phyloP scores from a whole-genome alignment of 2,329 filamentous ascomycete species.

The Penicillium sp. region DNA sequence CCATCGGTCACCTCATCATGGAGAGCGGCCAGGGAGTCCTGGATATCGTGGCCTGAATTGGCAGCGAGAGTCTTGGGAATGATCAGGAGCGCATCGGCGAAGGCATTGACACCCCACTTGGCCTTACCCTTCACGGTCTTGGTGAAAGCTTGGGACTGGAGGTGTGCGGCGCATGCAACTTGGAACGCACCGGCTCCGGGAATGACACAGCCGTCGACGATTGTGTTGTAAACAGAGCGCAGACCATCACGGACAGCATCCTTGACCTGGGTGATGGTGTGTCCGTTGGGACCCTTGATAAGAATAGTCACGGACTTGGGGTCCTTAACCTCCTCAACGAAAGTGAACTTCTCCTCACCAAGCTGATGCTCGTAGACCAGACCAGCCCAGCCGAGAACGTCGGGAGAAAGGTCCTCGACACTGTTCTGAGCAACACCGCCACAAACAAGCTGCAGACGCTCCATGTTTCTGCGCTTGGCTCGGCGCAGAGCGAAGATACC shows the following conservation, averaged over 20 bases:
- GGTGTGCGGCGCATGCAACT: conserved; percentile 83
- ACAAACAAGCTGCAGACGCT: conserved; percentile 91
- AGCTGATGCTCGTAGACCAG: conserved; percentile 96
- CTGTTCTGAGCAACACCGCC: conserved; percentile 93
- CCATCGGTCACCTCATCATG: conserved; percentile 86
- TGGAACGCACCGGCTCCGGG: conserved; percentile 96
- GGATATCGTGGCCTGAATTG: conserved; percentile 94
- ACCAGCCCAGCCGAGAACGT: conserved; percentile 92
- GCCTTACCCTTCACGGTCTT: conserved; percentile 97
- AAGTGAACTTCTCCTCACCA: conserved; percentile 98
- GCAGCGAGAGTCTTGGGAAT: conserved; percentile 97
- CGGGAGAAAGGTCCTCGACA: conserved; percentile 85
- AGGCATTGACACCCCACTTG: conserved; percentile 92
- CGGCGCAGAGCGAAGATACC: conserved; percentile 91
- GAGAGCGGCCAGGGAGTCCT: conserved; percentile 84
- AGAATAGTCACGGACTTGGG: conserved; percentile 96
- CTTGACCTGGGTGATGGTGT: conserved; percentile 95
- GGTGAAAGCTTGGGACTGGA: conserved; percentile 81
- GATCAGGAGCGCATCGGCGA: conserved; percentile 89
- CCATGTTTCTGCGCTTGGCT: conserved; percentile 99
- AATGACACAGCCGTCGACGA: conserved; percentile 95
- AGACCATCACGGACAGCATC: conserved; percentile 95
- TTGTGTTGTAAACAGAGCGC: conserved; percentile 98
- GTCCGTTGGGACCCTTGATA: conserved; percentile 96
- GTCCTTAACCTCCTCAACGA: conserved; percentile 97